Base-by-base conservation (phyloP, 805 yeast genomes). In the Metschnikowia orientalis region DNA sequence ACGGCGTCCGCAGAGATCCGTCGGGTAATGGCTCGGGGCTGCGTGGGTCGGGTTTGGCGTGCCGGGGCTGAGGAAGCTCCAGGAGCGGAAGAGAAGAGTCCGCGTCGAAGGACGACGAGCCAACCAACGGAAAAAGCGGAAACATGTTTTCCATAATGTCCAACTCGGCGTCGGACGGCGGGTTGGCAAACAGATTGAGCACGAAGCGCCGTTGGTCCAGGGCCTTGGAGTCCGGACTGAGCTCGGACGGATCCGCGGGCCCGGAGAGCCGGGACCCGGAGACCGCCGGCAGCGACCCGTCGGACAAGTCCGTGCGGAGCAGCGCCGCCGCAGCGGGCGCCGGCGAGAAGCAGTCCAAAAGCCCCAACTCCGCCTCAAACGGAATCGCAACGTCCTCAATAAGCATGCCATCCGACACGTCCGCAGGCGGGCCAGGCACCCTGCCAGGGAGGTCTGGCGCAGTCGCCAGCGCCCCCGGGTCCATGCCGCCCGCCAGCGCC, bases 41-140 rank as follows among this genome's bases (percentile, higher is more conserved):
- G n/a, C n/a, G n/a, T n/a, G n/a, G n/a, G n/a, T n/a, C n/a, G n/a
- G n/a, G n/a, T n/a, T n/a, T n/a, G n/a, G n/a, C n/a, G n/a, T 17
- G 18, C 13, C 15, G 8, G 16, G 24, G 15, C 23, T 30, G 27
- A 13, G 67, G 63, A 5, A 59, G 35, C 11, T 53, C 49, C 54
- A 56, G 59, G 28, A 63, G 47, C 5, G 69, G 69, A 29, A 56
- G 51, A 23, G 59, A 49, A 28, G 54, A 54, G 39, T 53, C 57
- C 23, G 56, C 51, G 19, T 64, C 67, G 37, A 66, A 64, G 21
- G 63, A 57, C 26, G 48, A 44, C 25, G 50, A 47, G 6, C 71
- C 72, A 11, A 66, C 62, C 35, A 66, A 48, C 3, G 72, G 70
- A 29, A 65, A 65, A 14, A 66, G 53, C 3, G 72, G 72, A 36